A percentile compares a stretch with the other conserved stretches of the same genome.
Evolutionary conservation across 495 filamentous ascomycete genomes (phyloP).

Genomic region (Neurospora sp.): DNA sequence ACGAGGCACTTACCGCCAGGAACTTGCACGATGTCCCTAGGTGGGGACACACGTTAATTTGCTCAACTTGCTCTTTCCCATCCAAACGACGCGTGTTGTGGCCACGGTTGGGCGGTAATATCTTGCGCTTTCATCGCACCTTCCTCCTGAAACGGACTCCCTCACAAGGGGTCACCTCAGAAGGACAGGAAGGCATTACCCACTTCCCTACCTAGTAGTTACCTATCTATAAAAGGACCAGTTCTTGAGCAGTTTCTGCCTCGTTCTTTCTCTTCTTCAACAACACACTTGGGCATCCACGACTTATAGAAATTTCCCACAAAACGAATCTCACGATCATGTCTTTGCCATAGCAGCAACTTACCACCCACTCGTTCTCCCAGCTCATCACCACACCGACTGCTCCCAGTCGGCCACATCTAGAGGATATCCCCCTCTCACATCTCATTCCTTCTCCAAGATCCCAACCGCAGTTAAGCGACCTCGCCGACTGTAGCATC

Average conservation of each 20-base stretch:
- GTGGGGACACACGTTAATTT: too few species aligned
- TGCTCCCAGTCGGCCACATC: neutral
- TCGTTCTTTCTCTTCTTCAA: neutral
- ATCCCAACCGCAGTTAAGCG: neutral
- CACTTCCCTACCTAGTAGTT: neutral
- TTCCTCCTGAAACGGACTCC: neutral
- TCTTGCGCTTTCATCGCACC: neutral
- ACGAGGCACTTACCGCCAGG: neutral
- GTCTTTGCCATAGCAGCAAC: neutral
- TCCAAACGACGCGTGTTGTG: neutral
- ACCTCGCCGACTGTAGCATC: neutral
- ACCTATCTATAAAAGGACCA: neutral
- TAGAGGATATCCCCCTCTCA: neutral
- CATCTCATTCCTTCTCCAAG: neutral
- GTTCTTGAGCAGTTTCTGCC: neutral
- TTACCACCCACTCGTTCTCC: neutral
- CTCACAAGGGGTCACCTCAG: neutral
- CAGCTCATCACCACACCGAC: neutral
- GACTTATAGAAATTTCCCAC: neutral
- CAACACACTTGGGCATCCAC: neutral
- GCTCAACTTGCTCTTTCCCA: neutral
- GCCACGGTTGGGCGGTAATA: neutral
- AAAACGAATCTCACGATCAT: neutral
- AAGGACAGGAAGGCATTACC: neutral
- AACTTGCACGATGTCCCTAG: too few species aligned